Evolutionary conservation across 192 early-diverging fungal genomes (phyloP).

Genomic region (Spizellomyces punctatus): DNA sequence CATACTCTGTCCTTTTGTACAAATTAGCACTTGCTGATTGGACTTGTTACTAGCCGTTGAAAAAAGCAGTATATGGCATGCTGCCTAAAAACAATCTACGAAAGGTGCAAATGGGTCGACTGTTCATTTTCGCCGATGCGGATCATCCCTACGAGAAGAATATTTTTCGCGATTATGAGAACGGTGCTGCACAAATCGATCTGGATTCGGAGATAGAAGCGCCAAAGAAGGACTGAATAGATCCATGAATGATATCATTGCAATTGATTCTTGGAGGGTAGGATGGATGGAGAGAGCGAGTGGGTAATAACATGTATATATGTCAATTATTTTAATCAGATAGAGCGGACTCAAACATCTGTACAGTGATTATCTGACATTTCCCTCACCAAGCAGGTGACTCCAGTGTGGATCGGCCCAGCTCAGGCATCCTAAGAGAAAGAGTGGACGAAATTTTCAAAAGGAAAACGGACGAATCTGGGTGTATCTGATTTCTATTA

Average conservation of each 20-base stretch:
- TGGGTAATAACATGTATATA: too few relatives aligned
- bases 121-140: conserved; percentile 80
- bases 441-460: neutral
- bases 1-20: neutral
- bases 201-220: too few relatives aligned
- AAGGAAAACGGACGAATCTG: too few relatives aligned
- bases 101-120: conserved; percentile 70
- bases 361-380: too few relatives aligned
- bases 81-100: conserved; percentile 92
- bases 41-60: conserved; percentile 53
- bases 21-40: neutral
- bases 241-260: too few relatives aligned
- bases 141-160: conserved; percentile 88
- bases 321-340: too few relatives aligned
- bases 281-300: too few relatives aligned
- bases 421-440: neutral
- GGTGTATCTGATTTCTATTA: too few relatives aligned
- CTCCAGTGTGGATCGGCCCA: neutral
- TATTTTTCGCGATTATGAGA: conserved; percentile 76
- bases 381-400: too few relatives aligned
- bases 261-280: too few relatives aligned
- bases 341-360: too few relatives aligned
- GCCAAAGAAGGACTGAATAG: too few relatives aligned
- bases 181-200: neutral
- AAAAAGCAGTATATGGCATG: conserved; percentile 92